These are phyloP conservation scores for Chaetoceros tenuissimus DNA, from an alignment of 108 stramenopile genomes.

Conservation along the genomic window DNA sequence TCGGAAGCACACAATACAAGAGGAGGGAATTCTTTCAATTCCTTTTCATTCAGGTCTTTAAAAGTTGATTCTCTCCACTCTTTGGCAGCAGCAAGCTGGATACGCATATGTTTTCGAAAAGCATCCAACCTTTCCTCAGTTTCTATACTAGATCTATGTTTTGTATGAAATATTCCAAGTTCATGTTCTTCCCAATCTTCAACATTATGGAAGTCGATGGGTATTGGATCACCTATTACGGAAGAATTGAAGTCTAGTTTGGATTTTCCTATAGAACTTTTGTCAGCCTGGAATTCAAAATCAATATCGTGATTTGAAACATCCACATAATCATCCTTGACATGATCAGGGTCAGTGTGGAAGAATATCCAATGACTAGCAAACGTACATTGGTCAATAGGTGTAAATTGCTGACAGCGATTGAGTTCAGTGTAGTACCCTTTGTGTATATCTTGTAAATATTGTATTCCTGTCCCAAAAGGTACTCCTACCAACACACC, in stretches of 20 bases:
- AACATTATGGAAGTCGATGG: constrained; percentile 31
- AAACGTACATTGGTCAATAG: constrained; percentile 35
- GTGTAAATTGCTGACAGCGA: constrained; percentile 41
- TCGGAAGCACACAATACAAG: constrained; percentile 30
- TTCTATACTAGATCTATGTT: too few relatives aligned
- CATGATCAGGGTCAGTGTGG: constrained; percentile 18
- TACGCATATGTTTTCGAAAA: constrained; percentile 35
- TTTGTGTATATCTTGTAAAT: constrained; percentile 42
- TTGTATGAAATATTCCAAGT: constrained; percentile 39
- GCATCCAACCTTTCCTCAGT: constrained; percentile 15
- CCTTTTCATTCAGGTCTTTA: constrained; percentile 13
- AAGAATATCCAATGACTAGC: constrained; percentile 44
- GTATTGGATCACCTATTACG: constrained; percentile 14
- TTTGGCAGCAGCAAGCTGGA: constrained; percentile 35
- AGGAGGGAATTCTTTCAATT: constrained; percentile 35
- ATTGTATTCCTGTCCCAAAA: constrained; percentile 42
- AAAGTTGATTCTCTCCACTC: constrained; percentile 25
- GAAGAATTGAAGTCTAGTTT: constrained; percentile 13
- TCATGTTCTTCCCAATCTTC: constrained; percentile 40
- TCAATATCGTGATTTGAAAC: constrained; percentile 8
- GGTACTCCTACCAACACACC: constrained; percentile 42
- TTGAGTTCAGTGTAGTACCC: constrained; percentile 46
- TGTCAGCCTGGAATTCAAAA: constrained; percentile 28
- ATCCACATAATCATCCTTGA: constrained; percentile 34
- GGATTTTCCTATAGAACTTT: constrained; percentile 28